Percentiles rank a stretch among this genome's conserved stretches.
phyloP scores from a whole-genome alignment of 2,329 filamentous ascomycete genomes.

The Colletotrichum tamarilloi region DNA sequence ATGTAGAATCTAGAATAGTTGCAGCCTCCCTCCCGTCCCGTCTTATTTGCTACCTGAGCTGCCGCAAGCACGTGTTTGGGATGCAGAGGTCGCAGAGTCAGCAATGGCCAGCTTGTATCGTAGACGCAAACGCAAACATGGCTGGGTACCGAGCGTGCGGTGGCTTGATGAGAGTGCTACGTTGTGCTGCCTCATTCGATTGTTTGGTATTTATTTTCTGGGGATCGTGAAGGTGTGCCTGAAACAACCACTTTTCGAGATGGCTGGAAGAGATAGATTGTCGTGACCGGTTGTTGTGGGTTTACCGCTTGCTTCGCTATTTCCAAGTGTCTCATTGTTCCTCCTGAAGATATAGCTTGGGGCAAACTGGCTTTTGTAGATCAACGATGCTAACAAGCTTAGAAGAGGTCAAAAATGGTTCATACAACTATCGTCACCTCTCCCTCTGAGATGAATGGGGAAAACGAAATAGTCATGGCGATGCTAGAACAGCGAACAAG shows the following conservation, averaged over 20 bases:
- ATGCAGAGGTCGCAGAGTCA: background rate
- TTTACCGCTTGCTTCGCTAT: background rate
- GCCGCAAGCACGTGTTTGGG: background rate
- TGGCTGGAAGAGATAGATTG: background rate
- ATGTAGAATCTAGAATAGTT: background rate
- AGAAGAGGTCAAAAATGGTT: background rate
- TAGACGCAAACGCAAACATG: background rate
- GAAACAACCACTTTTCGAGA: background rate
- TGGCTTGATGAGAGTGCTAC: background rate
- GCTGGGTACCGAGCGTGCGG: background rate
- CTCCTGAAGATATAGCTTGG: background rate
- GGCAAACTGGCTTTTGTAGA: background rate
- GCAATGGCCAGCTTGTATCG: conserved; percentile 11
- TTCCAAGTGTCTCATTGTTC: background rate
- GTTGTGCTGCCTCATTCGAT: background rate
- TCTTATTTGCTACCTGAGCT: conserved; percentile 7
- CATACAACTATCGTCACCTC: background rate
- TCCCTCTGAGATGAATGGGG: background rate
- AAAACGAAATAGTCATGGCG: background rate
- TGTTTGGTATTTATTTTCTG: background rate
- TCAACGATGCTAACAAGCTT: background rate
- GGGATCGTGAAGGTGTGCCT: background rate
- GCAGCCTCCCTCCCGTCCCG: background rate
- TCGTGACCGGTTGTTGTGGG: background rate
- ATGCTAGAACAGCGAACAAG: too few species aligned